Conservation (phyloP, 164 flowering plant genomes). For the Vitis labrusca region DNA sequence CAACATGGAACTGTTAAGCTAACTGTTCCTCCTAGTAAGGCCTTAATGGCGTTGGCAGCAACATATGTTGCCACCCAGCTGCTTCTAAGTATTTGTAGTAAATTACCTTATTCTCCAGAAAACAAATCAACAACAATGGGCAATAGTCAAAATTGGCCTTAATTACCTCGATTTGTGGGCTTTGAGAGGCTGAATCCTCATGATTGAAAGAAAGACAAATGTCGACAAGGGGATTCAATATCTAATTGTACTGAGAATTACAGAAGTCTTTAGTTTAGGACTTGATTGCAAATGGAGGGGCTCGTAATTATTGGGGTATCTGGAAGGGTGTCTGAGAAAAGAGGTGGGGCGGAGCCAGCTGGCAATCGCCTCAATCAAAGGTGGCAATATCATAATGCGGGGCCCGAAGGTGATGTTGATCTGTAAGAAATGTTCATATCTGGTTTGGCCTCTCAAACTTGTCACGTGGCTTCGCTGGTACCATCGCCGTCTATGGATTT, state of each 20-base stretch:
- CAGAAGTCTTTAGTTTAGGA: neutral
- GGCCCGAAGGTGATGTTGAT: constrained; percentile 16
- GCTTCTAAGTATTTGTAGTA: too few species aligned
- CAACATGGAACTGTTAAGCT: neutral
- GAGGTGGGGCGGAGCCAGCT: constrained; percentile 25
- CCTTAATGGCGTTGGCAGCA: constrained; percentile 5
- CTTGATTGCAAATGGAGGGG: neutral
- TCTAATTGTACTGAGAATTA: too few species aligned
- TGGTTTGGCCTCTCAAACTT: constrained; percentile 7
- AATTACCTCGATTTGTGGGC: too few species aligned
- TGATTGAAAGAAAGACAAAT: too few species aligned
- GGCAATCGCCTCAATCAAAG: constrained; percentile 27
- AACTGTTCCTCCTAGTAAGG: constrained; percentile 6
- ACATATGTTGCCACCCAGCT: constrained; percentile 6
- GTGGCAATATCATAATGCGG: constrained; percentile 25
- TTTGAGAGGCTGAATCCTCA: too few species aligned
- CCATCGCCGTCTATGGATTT: constrained; percentile 5
- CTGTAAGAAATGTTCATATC: neutral
- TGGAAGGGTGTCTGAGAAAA: neutral
- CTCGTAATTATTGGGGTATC: neutral
- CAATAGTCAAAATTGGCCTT: too few species aligned
- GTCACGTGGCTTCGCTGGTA: constrained; percentile 46
- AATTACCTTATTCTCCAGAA: too few species aligned
- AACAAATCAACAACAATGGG: neutral
- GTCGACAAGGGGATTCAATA: neutral